phyloP scores from a whole-genome alignment of 805 yeast species.

The Ogataea paradorogensis region DNA sequence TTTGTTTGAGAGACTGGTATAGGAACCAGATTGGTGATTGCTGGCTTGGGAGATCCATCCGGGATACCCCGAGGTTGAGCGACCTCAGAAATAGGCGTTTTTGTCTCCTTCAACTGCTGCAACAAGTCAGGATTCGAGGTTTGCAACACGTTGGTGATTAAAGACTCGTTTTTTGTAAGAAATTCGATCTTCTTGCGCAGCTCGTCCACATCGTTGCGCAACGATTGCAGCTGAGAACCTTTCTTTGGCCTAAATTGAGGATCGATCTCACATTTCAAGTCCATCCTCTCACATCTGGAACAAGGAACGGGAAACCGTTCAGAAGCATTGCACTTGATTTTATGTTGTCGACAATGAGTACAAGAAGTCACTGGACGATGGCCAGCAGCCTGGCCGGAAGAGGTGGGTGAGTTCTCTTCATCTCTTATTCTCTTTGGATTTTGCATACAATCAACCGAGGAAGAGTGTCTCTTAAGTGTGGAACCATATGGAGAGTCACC shows the following conservation, averaged over 20 bases:
- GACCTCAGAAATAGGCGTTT: not conserved
- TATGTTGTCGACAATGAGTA: slow-evolving; percentile 92
- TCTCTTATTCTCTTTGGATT: slow-evolving; percentile 7
- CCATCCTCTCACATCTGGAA: slow-evolving; percentile 77
- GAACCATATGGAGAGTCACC: slow-evolving; percentile 2
- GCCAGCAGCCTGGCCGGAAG: slow-evolving; percentile 38
- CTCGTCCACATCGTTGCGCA: slow-evolving; percentile 83
- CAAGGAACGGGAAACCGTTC: slow-evolving; percentile 81
- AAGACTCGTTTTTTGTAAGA: slow-evolving; percentile 60
- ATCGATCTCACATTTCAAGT: slow-evolving; percentile 79
- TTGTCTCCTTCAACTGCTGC: slow-evolving; percentile 3
- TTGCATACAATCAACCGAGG: not conserved
- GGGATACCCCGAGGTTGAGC: not conserved
- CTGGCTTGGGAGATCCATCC: slow-evolving; percentile 12
- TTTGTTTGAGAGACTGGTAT: slow-evolving; percentile 19
- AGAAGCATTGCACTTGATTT: slow-evolving; percentile 88
- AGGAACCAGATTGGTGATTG: slow-evolving; percentile 20
- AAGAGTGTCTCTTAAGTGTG: slow-evolving; percentile 5
- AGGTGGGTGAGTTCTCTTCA: slow-evolving; percentile 12
- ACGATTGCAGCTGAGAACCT: slow-evolving; percentile 82
- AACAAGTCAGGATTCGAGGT: slow-evolving; percentile 23
- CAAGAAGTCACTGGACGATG: slow-evolving; percentile 91
- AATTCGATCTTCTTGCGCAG: slow-evolving; percentile 68
- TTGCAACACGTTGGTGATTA: slow-evolving; percentile 62
- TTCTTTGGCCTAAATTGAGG: slow-evolving; percentile 89